Conservation (phyloP, 2,329 filamentous ascomycete genomes). For the Ophiostoma sp. region DNA sequence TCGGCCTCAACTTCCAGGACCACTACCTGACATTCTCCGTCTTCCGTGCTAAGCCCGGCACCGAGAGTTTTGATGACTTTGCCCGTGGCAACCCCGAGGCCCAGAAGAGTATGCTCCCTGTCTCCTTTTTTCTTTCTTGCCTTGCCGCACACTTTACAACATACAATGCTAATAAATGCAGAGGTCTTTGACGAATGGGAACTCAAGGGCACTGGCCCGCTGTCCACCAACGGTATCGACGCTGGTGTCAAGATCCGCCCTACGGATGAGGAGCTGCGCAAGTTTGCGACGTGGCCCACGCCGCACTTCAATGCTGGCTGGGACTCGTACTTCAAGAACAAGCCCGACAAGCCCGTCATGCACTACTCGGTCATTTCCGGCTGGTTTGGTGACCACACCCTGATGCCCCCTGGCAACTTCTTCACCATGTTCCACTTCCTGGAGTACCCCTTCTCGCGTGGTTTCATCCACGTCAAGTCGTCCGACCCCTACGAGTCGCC, state of each 20-base stretch:
- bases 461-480: conserved; percentile 64
- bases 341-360: conserved; percentile 83
- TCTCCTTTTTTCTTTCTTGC: too few species aligned
- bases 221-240: conserved; percentile 74
- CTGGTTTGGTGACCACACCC: conserved; percentile 57
- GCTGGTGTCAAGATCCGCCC: conserved; percentile 74
- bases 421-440: conserved; percentile 82
- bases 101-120: conserved; percentile 51
- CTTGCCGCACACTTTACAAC: not conserved
- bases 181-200: conserved; percentile 73
- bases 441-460: conserved; percentile 71
- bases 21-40: conserved; percentile 68
- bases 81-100: conserved; percentile 65
- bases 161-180: conserved; percentile 28
- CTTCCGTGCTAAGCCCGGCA: conserved; percentile 67
- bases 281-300: conserved; percentile 68
- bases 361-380: conserved; percentile 74
- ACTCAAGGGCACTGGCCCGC: conserved; percentile 68
- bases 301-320: conserved; percentile 69
- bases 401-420: conserved; percentile 69
- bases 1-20: conserved; percentile 72
- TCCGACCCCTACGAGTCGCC: conserved; percentile 67
- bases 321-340: conserved; percentile 78
- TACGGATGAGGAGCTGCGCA: conserved; percentile 59
- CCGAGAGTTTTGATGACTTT: conserved; percentile 77